Evolutionary conservation across 306 rosid genomes (phyloP).

Genomic region (Castanopsis chinensis): DNA sequence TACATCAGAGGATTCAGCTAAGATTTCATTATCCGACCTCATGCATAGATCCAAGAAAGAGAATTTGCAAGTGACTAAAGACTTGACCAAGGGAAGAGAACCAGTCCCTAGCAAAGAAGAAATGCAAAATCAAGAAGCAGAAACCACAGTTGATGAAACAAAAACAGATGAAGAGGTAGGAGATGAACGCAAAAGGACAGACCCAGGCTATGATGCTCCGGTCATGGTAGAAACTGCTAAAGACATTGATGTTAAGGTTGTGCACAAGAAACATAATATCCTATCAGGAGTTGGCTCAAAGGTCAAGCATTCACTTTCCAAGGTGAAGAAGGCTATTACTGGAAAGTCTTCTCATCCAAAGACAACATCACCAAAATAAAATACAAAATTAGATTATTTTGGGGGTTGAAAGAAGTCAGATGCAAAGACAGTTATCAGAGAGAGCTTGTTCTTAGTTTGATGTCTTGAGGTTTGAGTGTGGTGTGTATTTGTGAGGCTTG

Average conservation of each 20-base stretch:
- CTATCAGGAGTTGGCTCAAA: conserved; percentile 67
- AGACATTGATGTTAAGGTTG: conserved; percentile 34
- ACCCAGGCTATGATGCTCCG: conserved; percentile 24
- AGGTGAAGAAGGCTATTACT: conserved; percentile 66
- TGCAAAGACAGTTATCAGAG: background rate
- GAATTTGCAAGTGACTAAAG: background rate
- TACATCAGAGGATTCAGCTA: background rate
- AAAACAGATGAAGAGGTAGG: conserved; percentile 21
- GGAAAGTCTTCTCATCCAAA: conserved; percentile 65
- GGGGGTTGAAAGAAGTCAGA: conserved; percentile 13
- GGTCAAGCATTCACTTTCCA: conserved; percentile 75
- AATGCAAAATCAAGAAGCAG: conserved; percentile 18
- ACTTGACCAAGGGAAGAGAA: conserved; percentile 16
- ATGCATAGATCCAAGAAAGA: conserved; percentile 15
- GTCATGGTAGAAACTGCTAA: conserved; percentile 36
- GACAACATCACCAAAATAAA: conserved; percentile 33
- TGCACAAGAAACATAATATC: conserved; percentile 56
- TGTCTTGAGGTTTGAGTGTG: conserved; percentile 16
- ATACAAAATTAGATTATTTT: background rate
- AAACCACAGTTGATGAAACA: conserved; percentile 22
- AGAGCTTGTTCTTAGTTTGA: conserved; percentile 8
- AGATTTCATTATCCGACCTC: conserved; percentile 11
- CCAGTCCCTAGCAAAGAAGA: conserved; percentile 16
- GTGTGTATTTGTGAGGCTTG: background rate
- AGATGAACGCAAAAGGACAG: conserved; percentile 15